Base-by-base conservation (phyloP, 257 asterid species). In the Solanum sejunctum region DNA sequence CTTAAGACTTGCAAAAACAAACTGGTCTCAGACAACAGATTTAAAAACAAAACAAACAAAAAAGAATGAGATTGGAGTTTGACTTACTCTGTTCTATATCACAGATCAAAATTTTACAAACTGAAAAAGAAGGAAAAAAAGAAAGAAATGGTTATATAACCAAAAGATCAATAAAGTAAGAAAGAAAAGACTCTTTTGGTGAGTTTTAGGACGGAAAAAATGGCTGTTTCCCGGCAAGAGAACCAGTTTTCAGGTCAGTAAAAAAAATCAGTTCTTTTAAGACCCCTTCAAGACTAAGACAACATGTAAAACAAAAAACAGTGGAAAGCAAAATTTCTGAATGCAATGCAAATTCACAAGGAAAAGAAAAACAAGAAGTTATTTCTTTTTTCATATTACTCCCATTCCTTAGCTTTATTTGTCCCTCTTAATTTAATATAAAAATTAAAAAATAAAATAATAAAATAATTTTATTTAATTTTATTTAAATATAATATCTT, bases 251-350 rank as follows among this genome's bases (percentile, higher is more conserved):
- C 81, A 47, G 21, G 81, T 75, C 43, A 36, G 81, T 4, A 36
- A 3, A 73, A 47, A 66, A 66, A 39, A 81, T 58, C 20, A 57
- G 51, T 81, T 81, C 32, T 5, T 32, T 80, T 8, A n/a, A 41
- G 55, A 61, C 58, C n/a, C 58, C n/a, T 23, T 82, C 10, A 70
- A 82, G 49, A 82, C 39, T 58, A 21, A 43, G 66, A 83, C 47
- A 52, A 87, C 88, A 88, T 87, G 90, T 91, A 90, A 84, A 88
- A 71, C 84, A 61, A 49, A 63, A 70, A 85, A 85, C 84, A 81
- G 23, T 18, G 20, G 11, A 67, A 85, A 41, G 73, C 77, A 85
- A 84, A 84, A 67, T 18, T 63, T 54, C 57, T 56, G 87, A 66
- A 56, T n/a, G 81, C 61, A 83, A 63, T 52, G 77, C 85, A 83